Evolutionary conservation across 352 stramenopile species (phyloP).

Genomic region (Pythium monospermum): DNA sequence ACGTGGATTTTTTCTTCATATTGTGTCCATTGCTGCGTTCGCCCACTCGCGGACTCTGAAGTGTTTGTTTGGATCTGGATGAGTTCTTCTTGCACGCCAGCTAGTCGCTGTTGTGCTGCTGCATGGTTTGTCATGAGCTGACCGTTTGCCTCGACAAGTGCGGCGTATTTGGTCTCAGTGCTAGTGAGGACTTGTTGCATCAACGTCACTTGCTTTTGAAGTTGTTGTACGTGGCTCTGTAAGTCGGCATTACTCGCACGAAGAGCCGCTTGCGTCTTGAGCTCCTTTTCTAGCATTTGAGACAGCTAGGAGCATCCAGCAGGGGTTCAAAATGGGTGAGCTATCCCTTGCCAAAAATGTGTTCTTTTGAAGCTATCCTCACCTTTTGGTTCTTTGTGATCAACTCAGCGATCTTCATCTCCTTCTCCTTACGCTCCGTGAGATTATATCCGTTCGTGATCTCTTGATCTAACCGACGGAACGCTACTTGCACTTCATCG

Average conservation of each 20-base stretch:
- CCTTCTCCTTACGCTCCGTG: slow-evolving; percentile 54
- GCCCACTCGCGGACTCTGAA: not conserved
- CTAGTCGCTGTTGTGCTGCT: slow-evolving; percentile 26
- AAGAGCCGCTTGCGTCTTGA: slow-evolving; percentile 31
- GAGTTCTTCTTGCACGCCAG: slow-evolving; percentile 27
- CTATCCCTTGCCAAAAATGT: no score
- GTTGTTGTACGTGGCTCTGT: slow-evolving; percentile 19
- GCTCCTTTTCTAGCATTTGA: slow-evolving; percentile 46
- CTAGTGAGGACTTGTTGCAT: slow-evolving; percentile 32
- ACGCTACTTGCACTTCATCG: slow-evolving; percentile 34
- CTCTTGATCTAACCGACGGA: slow-evolving; percentile 48
- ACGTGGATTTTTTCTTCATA: slow-evolving; percentile 39
- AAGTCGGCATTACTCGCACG: slow-evolving; percentile 28
- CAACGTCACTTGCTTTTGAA: slow-evolving; percentile 31
- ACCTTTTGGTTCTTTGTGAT: slow-evolving; percentile 60
- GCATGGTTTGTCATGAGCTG: slow-evolving; percentile 29
- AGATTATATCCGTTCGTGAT: slow-evolving; percentile 51
- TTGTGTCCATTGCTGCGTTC: slow-evolving; percentile 9
- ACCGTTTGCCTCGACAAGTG: slow-evolving; percentile 25
- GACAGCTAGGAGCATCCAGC: slow-evolving; percentile 28
- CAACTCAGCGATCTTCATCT: slow-evolving; percentile 52
- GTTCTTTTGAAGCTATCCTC: no score
- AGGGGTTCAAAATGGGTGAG: no score
- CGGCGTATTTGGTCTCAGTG: slow-evolving; percentile 34
- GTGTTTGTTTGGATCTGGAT: not conserved